These are phyloP conservation scores for Saccharomycopsis babjevae DNA, from an alignment of 805 yeast species.

Conservation along the genomic window DNA sequence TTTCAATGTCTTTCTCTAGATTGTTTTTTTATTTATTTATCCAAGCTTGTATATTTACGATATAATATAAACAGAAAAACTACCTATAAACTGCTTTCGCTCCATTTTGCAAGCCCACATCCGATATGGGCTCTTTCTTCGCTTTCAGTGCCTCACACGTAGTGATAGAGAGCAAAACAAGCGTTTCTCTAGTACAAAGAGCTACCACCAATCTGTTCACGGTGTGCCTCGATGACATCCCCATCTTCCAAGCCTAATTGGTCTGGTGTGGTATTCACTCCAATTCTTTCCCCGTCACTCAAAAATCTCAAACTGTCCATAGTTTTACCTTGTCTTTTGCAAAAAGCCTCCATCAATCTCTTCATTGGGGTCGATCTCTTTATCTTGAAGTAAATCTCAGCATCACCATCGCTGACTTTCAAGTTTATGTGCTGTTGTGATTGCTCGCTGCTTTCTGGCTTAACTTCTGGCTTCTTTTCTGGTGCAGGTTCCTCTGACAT, in stretches of 20 bases:
- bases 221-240: constrained; percentile 93
- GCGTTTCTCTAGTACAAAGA: not conserved
- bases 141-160: too few relatives aligned
- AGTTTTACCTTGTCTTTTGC: constrained; percentile 93
- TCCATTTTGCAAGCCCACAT: too few relatives aligned
- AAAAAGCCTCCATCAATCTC: constrained; percentile 95
- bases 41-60: not conserved
- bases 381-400: constrained; percentile 93
- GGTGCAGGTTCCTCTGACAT: constrained; percentile 18
- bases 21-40: not conserved
- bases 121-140: too few relatives aligned
- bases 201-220: constrained; percentile 77
- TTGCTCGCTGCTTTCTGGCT: constrained; percentile 40
- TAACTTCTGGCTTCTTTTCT: constrained; percentile 24
- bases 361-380: constrained; percentile 85
- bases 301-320: constrained; percentile 75
- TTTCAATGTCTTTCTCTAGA: not conserved
- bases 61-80: not conserved
- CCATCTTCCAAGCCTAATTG: constrained; percentile 90
- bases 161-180: too few relatives aligned
- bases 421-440: constrained; percentile 78
- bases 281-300: constrained; percentile 86
- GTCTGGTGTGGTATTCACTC: constrained; percentile 85
- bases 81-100: not conserved
- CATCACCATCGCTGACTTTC: constrained; percentile 87